Conservation (phyloP, 805 yeast genomes). For the Starmerella sp. region DNA sequence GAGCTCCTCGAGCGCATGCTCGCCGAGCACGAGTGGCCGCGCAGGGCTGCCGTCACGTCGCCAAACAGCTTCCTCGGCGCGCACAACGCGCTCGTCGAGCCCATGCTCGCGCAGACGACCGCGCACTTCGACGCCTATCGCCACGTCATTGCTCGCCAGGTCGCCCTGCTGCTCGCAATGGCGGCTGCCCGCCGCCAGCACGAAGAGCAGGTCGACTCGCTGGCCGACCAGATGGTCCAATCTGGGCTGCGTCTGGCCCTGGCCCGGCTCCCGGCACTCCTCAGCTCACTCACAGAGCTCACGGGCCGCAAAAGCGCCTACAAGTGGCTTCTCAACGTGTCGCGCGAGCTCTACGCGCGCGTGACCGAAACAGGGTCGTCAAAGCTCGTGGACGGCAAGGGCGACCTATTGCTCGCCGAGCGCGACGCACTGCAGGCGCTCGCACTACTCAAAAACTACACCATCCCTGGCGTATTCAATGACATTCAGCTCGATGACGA, state of each 20-base stretch:
- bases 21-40: slow-evolving; percentile 20
- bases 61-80: slow-evolving; percentile 11
- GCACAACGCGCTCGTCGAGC: slow-evolving; percentile 23
- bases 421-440: slow-evolving; percentile 32
- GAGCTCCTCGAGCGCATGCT: slow-evolving; percentile 34
- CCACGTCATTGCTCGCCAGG: slow-evolving; percentile 31
- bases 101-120: slow-evolving; percentile 30
- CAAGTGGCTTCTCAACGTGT: slow-evolving; percentile 31
- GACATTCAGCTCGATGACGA: slow-evolving; percentile 24
- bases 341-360: slow-evolving; percentile 35
- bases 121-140: slow-evolving; percentile 32
- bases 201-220: slow-evolving; percentile 16
- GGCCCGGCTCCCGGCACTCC: slow-evolving; percentile 13
- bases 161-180: slow-evolving; percentile 26
- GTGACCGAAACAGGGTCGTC: slow-evolving; percentile 25
- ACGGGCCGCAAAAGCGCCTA: slow-evolving; percentile 23
- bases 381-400: slow-evolving; percentile 29
- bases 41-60: slow-evolving; percentile 11
- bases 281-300: slow-evolving; percentile 16
- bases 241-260: slow-evolving; percentile 7
- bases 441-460: slow-evolving; percentile 25
- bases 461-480: slow-evolving; percentile 25
- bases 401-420: slow-evolving; percentile 33
- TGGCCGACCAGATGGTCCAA: slow-evolving; percentile 24
- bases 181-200: slow-evolving; percentile 22